These are phyloP conservation scores for Rusavskia elegans DNA, from an alignment of 495 filamentous ascomycete genomes.

Conservation along the genomic window DNA sequence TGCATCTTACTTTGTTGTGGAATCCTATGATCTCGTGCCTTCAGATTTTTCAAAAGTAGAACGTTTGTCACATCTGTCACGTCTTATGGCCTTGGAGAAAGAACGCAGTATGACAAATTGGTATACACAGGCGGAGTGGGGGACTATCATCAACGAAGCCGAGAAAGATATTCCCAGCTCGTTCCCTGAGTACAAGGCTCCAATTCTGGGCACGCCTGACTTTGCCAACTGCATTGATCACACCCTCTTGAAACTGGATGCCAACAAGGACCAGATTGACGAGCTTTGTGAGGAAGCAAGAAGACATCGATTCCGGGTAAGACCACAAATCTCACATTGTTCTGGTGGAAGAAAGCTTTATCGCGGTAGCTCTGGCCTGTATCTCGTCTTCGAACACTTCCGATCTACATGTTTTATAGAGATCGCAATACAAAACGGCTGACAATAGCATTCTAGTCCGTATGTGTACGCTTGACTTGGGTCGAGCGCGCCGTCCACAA, in stretches of 20 bases:
- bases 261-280: constrained; percentile 38
- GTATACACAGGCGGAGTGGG: constrained; percentile 9
- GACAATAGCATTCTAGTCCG: constrained; percentile 15
- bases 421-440: constrained; percentile 8
- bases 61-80: not conserved
- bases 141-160: constrained; percentile 3
- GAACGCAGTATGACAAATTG: not conserved
- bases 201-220: constrained; percentile 3
- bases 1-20: no score
- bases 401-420: constrained; percentile 11
- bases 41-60: no score
- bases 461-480: constrained; percentile 40
- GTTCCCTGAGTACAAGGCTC: constrained; percentile 2
- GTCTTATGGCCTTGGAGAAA: not conserved
- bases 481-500: constrained; percentile 36
- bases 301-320: constrained; percentile 39
- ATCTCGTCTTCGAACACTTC: not conserved
- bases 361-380: no score
- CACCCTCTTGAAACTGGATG: constrained; percentile 42
- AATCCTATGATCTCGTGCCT: no score
- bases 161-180: not conserved
- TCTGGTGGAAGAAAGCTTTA: no score
- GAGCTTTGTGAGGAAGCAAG: constrained; percentile 46
- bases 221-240: constrained; percentile 41
- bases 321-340: constrained; percentile 4